Percentiles rank a stretch among this genome's conserved stretches.
Evolutionary conservation across 495 filamentous ascomycete genomes (phyloP).

Genomic region (Tuber microsphaerosporum): DNA sequence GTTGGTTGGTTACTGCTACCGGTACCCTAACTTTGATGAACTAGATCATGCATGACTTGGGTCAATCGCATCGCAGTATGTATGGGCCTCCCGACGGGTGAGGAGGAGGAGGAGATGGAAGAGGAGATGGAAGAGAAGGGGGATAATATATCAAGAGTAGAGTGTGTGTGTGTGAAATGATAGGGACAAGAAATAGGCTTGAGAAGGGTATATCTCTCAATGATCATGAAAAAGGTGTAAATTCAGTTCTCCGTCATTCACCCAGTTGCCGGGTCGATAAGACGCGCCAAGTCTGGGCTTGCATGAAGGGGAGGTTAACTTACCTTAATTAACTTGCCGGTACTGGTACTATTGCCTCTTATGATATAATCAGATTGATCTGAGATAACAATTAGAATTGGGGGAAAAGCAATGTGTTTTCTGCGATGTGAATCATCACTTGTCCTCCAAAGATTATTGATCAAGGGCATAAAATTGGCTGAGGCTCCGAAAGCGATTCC

Average conservation of each 20-base stretch:
- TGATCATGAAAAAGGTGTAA: not conserved
- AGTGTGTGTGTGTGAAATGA: not conserved
- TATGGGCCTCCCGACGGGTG: not conserved
- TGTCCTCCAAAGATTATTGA: not conserved
- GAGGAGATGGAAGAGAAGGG: not conserved
- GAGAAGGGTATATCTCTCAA: not conserved
- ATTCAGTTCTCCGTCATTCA: too few species aligned
- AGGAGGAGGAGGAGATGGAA: not conserved
- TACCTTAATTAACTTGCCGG: too few species aligned
- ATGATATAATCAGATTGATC: not conserved
- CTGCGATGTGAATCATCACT: not conserved
- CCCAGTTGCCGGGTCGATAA: not conserved
- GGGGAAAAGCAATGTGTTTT: too few species aligned
- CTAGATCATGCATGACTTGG: not conserved
- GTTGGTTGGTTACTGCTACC: not conserved
- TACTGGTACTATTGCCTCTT: not conserved
- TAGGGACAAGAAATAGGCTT: not conserved
- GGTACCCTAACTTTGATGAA: not conserved
- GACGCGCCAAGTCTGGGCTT: not conserved
- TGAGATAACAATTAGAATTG: not conserved
- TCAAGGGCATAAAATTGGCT: not conserved
- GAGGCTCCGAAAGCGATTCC: not conserved
- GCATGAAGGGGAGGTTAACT: not conserved
- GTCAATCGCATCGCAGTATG: not conserved
- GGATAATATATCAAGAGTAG: not conserved